A percentile compares a stretch with the other conserved stretches of the same genome.
Conservation (phyloP, 257 asterid species). For the Fraxinus pennsylvanica region DNA sequence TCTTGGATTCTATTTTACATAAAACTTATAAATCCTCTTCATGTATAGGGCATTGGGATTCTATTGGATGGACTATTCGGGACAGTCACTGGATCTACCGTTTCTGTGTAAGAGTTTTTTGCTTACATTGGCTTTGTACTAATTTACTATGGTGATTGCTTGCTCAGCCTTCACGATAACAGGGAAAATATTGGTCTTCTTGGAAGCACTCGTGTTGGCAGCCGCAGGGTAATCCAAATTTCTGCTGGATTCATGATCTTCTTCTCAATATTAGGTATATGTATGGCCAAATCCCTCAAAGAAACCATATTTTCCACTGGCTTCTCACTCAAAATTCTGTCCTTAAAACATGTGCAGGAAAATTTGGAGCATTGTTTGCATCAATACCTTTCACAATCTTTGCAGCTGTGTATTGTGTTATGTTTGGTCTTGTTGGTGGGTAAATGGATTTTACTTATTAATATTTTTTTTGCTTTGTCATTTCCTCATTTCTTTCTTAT, state of each 20-base stretch:
- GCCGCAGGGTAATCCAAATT: slow-evolving; percentile 89
- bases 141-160: not conserved
- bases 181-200: slow-evolving; percentile 97
- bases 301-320: not conserved
- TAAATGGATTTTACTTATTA: not conserved
- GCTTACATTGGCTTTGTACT: not conserved
- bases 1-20: not conserved
- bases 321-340: slow-evolving; percentile 11
- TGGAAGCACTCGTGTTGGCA: slow-evolving; percentile 98
- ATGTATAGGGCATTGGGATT: slow-evolving; percentile 79
- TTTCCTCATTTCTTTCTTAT: not conserved
- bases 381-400: slow-evolving; percentile 94
- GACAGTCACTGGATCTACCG: slow-evolving; percentile 85
- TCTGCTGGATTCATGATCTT: slow-evolving; percentile 98
- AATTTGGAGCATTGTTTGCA: slow-evolving; percentile 94
- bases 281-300: not conserved
- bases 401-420: slow-evolving; percentile 84
- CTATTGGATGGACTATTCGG: slow-evolving; percentile 86
- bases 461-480: not conserved
- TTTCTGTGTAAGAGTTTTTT: slow-evolving; percentile 67
- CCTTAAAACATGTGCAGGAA: slow-evolving; percentile 50
- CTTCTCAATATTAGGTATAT: slow-evolving; percentile 80
- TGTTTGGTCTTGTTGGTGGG: slow-evolving; percentile 94
- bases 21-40: slow-evolving; percentile 1
- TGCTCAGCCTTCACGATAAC: slow-evolving; percentile 8